phyloP scores from a whole-genome alignment of 1,284 basidiomycete species.

The Malassezia sp. region DNA sequence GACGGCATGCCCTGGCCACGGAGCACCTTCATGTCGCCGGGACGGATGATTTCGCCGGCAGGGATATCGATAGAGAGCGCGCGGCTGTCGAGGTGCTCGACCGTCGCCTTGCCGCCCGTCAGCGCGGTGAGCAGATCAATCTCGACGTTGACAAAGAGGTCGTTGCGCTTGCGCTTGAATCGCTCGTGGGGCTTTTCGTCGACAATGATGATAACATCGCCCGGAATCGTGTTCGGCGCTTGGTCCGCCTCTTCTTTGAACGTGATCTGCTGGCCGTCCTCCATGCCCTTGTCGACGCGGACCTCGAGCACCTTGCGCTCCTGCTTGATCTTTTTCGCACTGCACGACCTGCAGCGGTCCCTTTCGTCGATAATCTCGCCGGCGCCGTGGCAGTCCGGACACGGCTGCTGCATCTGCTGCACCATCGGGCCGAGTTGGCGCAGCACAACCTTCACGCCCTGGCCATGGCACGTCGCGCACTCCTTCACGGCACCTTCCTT shows the following conservation, averaged over 20 bases:
- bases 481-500: slow-evolving; percentile 85
- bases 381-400: slow-evolving; percentile 78
- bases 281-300: slow-evolving; percentile 99
- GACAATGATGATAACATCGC: slow-evolving; percentile 92
- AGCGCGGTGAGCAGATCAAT: slow-evolving; percentile 88
- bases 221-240: slow-evolving; percentile 74
- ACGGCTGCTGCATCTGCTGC: slow-evolving; percentile 93
- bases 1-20: slow-evolving; percentile 96
- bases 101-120: slow-evolving; percentile 77
- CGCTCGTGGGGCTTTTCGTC: slow-evolving; percentile 86
- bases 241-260: slow-evolving; percentile 96
- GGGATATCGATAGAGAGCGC: slow-evolving; percentile 68
- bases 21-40: slow-evolving; percentile 82
- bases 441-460: slow-evolving; percentile 79
- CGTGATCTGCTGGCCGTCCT: slow-evolving; percentile 86
- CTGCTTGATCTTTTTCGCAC: slow-evolving; percentile 84
- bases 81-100: slow-evolving; percentile 88
- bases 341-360: slow-evolving; percentile 84
- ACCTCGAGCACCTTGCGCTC: slow-evolving; percentile 98
- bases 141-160: slow-evolving; percentile 75
- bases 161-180: slow-evolving; percentile 87
- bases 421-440: slow-evolving; percentile 99
- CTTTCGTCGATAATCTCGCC: slow-evolving; percentile 90
- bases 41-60: slow-evolving; percentile 82
- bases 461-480: slow-evolving; percentile 72